These are phyloP conservation scores for Penicillium soppii DNA, from an alignment of 495 filamentous ascomycete species.

Conservation along the genomic window DNA sequence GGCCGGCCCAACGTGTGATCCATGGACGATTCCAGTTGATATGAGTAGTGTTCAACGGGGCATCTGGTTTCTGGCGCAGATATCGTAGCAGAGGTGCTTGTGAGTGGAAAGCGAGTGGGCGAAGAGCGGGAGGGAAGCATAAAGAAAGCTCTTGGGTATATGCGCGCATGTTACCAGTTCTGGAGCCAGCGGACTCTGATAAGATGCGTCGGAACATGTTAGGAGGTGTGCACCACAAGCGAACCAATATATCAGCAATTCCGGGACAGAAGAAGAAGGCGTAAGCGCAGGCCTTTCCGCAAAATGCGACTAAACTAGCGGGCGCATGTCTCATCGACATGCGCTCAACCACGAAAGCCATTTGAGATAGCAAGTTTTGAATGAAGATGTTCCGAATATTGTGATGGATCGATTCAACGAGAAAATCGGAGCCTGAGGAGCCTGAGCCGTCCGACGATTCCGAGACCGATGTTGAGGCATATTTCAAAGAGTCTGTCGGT, in stretches of 20 bases:
- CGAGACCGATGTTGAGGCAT: slow-evolving; percentile 39
- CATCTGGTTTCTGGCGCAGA: slow-evolving; percentile 65
- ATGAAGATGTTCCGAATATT: slow-evolving; percentile 92
- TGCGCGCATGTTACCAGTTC: slow-evolving; percentile 35
- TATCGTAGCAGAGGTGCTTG: slow-evolving; percentile 59
- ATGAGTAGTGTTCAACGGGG: slow-evolving; percentile 67
- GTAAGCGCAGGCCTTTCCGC: slow-evolving; percentile 90
- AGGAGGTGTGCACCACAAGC: slow-evolving; percentile 73
- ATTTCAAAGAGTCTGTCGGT: slow-evolving; percentile 30
- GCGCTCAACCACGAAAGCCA: slow-evolving; percentile 86
- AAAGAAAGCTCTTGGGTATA: slow-evolving; percentile 57
- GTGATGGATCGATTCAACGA: slow-evolving; percentile 87
- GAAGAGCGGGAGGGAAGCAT: slow-evolving; percentile 71
- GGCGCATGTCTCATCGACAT: slow-evolving; percentile 89
- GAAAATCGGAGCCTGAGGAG: slow-evolving; percentile 66
- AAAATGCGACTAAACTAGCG: slow-evolving; percentile 88
- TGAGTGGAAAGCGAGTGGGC: slow-evolving; percentile 70
- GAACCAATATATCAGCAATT: slow-evolving; percentile 80
- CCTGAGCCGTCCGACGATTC: slow-evolving; percentile 38
- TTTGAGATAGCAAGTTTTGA: slow-evolving; percentile 81
- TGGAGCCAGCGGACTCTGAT: slow-evolving; percentile 58
- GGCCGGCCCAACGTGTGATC: slow-evolving; percentile 82
- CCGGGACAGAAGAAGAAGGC: slow-evolving; percentile 96
- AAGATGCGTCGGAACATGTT: slow-evolving; percentile 68
- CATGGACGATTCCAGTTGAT: slow-evolving; percentile 87